Evolutionary conservation across 306 rosid genomes (phyloP), one percentile per base, ranked within the genome.

Genomic region (Ziziphus jujuba): DNA sequence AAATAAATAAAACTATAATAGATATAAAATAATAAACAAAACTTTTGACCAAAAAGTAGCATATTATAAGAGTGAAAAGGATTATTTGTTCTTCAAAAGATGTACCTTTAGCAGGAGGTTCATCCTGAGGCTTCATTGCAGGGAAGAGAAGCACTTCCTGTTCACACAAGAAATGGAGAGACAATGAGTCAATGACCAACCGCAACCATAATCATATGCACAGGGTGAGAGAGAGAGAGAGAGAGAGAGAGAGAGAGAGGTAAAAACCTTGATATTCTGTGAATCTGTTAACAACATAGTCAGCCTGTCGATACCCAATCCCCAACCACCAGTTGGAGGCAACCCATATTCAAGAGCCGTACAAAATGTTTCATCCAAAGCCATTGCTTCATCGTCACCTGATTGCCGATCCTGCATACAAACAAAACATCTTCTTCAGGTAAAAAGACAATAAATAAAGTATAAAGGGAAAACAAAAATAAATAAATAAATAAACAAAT

Each of bases 301-400:
- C 47, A 93, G 72, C 66, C 98, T 80, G 58, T 93, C 98, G 71
- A 90, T 69, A n/a, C 98, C 98, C 88, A 90, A 43, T 66, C 98
- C 98, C 98, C 97, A 93, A 63, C 98, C 98, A 62, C 86, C 93
- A 28, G 97, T 90, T 54, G 98, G 98, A 9, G 98, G 98, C 76
- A 93, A 75, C n/a, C 98, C 97, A 62, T 93, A 90, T 81, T 93
- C 98, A 33, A 93, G 86, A 60, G 97, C 96, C 0, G 80, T 88
- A 72, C 95, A 87, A 70, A 93, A 93, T 28, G 97, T 85, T 71
- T 93, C 96, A 50, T 93, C 98, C 58, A 90, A 64, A 33, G 95
- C 90, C 96, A 90, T 90, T 34, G 98, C 96, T 77, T 93, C 98
- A 66, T 93, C 98, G 65, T 93, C 97, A n/a, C 98, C 98, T 0